Evolutionary conservation across 2,329 filamentous ascomycete genomes (phyloP).

Genomic region (Fusarium haematococcum): DNA sequence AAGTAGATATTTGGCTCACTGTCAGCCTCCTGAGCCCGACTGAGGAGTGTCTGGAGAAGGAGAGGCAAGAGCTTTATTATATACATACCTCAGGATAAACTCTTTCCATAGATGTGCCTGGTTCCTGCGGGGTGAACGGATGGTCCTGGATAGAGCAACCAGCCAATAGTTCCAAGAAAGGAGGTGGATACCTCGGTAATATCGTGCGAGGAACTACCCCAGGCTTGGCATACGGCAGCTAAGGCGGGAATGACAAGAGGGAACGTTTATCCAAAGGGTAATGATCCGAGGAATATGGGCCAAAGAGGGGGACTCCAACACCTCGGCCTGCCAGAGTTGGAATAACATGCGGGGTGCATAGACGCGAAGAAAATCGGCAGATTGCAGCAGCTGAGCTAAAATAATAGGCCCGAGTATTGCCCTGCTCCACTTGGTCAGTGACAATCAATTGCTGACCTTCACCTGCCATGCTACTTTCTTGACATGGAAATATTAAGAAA

Average conservation of each 20-base stretch:
- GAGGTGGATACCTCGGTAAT: not conserved
- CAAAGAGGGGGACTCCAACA: not conserved
- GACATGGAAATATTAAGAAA: too few relatives aligned
- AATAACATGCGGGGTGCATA: not conserved
- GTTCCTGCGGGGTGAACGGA: not conserved
- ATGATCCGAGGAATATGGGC: not conserved
- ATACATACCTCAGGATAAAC: not conserved
- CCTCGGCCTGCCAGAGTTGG: not conserved
- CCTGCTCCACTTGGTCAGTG: not conserved
- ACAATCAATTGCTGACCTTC: not conserved
- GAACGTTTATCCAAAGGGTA: not conserved
- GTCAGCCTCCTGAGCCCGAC: not conserved
- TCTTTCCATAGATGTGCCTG: not conserved
- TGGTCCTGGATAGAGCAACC: not conserved
- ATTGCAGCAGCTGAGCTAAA: not conserved
- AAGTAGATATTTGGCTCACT: not conserved
- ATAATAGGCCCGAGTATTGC: not conserved
- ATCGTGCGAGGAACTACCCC: not conserved
- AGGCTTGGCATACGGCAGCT: not conserved
- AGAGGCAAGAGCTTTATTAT: not conserved
- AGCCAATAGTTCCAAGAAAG: not conserved
- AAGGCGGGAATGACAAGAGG: not conserved
- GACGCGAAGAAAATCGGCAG: not conserved
- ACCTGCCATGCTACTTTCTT: too few relatives aligned
- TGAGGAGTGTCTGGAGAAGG: not conserved